phyloP scores from a whole-genome alignment of 192 early-diverging fungal genomes.

The Coemansia guatemalensis region DNA sequence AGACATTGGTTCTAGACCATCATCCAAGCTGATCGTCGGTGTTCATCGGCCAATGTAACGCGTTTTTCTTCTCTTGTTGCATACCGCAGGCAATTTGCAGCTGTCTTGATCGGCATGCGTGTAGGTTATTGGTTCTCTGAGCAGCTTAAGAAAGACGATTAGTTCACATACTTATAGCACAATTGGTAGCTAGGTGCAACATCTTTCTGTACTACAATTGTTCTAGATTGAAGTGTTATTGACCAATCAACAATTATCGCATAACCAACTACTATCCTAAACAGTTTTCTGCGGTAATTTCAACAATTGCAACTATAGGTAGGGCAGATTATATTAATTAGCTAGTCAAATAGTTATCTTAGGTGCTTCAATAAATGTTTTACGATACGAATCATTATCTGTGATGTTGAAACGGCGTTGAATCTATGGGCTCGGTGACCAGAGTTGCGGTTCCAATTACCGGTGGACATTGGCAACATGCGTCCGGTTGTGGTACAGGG shows the following conservation, averaged over 20 bases:
- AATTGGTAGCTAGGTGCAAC: no score
- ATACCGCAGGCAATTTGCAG: not conserved
- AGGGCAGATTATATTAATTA: no score
- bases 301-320: no score
- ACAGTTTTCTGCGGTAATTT: not conserved
- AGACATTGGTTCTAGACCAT: not conserved
- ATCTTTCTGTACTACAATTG: not conserved
- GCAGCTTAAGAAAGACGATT: not conserved
- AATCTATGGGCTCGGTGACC: slow-evolving; percentile 28
- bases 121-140: not conserved
- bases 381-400: no score
- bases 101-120: not conserved
- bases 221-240: not conserved
- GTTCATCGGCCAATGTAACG: not conserved
- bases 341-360: no score
- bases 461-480: slow-evolving; percentile 11
- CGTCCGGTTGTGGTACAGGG: not conserved
- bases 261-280: not conserved
- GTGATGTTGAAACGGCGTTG: not conserved
- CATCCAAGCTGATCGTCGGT: not conserved
- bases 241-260: not conserved
- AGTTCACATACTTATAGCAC: not conserved
- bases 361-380: no score
- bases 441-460: slow-evolving; percentile 37
- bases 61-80: not conserved